Conservation (phyloP, 305 asterid species). For the Nicotiana rustica region DNA sequence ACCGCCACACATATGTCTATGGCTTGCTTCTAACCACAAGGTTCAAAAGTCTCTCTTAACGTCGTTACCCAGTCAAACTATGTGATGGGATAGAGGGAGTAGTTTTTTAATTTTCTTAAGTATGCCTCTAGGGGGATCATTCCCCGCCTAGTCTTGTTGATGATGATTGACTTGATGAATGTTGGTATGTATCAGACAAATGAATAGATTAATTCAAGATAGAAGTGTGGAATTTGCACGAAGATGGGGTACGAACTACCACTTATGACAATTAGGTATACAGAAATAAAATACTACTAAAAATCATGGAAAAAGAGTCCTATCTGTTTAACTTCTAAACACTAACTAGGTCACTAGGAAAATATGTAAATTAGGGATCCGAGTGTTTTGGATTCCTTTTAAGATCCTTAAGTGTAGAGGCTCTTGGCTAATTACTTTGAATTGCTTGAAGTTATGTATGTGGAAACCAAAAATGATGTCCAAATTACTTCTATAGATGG, state of each 20-base stretch:
- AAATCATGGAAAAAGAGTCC: neutral
- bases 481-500: neutral
- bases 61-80: too few relatives aligned
- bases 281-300: neutral
- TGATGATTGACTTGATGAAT: neutral
- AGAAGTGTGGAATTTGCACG: neutral
- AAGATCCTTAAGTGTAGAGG: neutral
- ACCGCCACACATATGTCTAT: too few relatives aligned
- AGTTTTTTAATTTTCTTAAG: too few relatives aligned
- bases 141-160: neutral
- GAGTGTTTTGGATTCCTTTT: neutral
- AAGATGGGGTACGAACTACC: neutral
- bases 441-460: neutral
- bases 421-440: neutral
- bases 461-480: neutral
- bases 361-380: neutral
- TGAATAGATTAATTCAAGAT: neutral
- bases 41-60: too few relatives aligned
- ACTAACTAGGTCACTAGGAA: neutral
- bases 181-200: neutral
- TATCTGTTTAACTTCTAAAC: neutral
- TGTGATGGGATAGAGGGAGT: too few relatives aligned
- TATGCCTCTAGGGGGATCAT: neutral
- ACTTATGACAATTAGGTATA: neutral
- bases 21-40: too few relatives aligned